A percentile compares a stretch with the other conserved stretches of the same genome.
Evolutionary conservation across 1,284 basidiomycete species (phyloP).

Genomic region (Psilocybe mexicana): DNA sequence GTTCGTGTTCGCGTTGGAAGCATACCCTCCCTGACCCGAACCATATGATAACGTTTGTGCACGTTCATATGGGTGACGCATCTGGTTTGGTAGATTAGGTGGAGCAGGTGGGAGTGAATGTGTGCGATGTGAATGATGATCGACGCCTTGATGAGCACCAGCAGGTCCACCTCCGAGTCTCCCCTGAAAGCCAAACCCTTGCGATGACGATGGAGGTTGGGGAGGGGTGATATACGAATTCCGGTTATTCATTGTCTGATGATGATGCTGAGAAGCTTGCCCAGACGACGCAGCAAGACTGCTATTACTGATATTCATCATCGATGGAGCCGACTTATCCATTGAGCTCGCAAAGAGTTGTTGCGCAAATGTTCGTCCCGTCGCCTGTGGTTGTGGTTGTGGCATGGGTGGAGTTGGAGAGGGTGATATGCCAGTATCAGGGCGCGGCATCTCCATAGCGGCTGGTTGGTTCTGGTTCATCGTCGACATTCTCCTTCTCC

Average conservation of each 20-base stretch:
- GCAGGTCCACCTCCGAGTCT: background rate
- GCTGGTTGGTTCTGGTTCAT: slow-evolving; percentile 2
- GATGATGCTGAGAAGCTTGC: background rate
- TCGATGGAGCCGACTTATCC: slow-evolving; percentile 16
- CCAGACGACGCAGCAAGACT: slow-evolving; percentile 16
- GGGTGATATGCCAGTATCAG: background rate
- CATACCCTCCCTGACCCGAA: background rate
- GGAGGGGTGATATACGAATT: background rate
- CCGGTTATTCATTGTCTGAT: background rate
- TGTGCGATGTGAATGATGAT: slow-evolving; percentile 5
- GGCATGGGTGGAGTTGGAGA: background rate
- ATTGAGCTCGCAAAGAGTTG: slow-evolving; percentile 33
- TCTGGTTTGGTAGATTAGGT: background rate
- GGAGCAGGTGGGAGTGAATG: slow-evolving; percentile 6
- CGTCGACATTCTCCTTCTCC: slow-evolving; percentile 2
- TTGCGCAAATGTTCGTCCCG: slow-evolving; percentile 28
- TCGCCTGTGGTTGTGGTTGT: slow-evolving; percentile 8
- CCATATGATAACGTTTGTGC: slow-evolving; percentile 5
- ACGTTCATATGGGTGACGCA: slow-evolving; percentile 1
- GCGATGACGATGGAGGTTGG: background rate
- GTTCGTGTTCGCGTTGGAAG: background rate
- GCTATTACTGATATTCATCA: slow-evolving; percentile 17
- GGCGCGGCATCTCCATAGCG: slow-evolving; percentile 3
- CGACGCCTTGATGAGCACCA: background rate
- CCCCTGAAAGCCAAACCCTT: background rate